A percentile compares a stretch with the other conserved stretches of the same genome.
Conservation (phyloP, 495 filamentous ascomycete genomes). For the Penicillium herquei region DNA sequence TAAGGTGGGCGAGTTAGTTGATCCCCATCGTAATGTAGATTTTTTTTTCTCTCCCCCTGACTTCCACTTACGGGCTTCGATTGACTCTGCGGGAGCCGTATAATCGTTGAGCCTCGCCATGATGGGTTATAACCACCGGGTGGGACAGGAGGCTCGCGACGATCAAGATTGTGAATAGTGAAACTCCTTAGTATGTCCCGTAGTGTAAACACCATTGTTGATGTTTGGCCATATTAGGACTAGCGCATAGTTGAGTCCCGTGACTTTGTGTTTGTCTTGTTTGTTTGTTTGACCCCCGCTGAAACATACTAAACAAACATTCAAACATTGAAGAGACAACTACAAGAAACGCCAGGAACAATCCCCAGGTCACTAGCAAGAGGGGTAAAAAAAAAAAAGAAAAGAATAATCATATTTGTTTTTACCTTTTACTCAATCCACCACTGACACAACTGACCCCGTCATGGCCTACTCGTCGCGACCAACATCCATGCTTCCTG, state of each 20-base stretch:
- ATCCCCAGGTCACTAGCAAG: no score
- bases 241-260: constrained; percentile 22
- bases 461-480: constrained; percentile 59
- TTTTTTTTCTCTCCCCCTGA: background rate
- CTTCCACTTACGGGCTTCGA: constrained; percentile 72
- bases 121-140: constrained; percentile 5
- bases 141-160: background rate
- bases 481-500: constrained; percentile 38
- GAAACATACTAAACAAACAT: background rate
- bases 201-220: constrained; percentile 33
- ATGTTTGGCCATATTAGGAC: constrained; percentile 36
- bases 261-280: constrained; percentile 1
- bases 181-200: background rate
- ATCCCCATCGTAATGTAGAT: background rate
- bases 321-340: background rate
- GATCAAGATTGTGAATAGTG: background rate
- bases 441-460: no score
- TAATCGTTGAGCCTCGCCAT: constrained; percentile 96
- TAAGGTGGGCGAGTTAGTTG: constrained; percentile 32
- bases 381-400: no score
- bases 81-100: constrained; percentile 61
- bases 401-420: no score
- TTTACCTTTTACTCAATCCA: no score
- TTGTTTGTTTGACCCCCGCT: constrained; percentile 1
- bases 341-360: no score